A percentile compares a stretch with the other conserved stretches of the same genome.
Conservation (phyloP, 768 basidiomycete species). For the Phanerodontia chrysosporium region DNA sequence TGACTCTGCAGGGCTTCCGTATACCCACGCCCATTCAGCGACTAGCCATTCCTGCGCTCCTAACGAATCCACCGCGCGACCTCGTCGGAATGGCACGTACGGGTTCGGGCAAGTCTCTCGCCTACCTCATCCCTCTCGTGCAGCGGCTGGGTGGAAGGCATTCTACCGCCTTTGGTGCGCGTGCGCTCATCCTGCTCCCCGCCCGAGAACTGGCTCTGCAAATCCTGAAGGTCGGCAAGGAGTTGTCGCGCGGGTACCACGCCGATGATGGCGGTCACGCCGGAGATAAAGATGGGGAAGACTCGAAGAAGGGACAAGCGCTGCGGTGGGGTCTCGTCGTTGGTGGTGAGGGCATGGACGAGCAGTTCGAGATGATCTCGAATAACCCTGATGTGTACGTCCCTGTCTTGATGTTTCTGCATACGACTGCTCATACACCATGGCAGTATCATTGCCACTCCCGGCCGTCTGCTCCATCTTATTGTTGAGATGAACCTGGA, state of each 20-base stretch:
- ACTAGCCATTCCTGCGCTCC: slow-evolving; percentile 78
- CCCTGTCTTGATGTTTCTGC: neutral
- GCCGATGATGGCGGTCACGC: slow-evolving; percentile 58
- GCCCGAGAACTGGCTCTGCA: slow-evolving; percentile 94
- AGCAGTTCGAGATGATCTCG: slow-evolving; percentile 94
- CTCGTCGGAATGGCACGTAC: slow-evolving; percentile 98
- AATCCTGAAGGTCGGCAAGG: slow-evolving; percentile 91
- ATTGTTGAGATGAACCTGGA: slow-evolving; percentile 96
- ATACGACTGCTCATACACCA: slow-evolving; percentile 5
- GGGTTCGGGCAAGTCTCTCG: slow-evolving; percentile 95
- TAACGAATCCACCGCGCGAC: slow-evolving; percentile 82
- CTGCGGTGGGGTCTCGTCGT: slow-evolving; percentile 93
- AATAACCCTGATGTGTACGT: slow-evolving; percentile 93
- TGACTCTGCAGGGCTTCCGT: slow-evolving; percentile 90
- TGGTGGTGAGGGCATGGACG: slow-evolving; percentile 92
- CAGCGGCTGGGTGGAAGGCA: slow-evolving; percentile 83
- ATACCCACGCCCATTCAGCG: slow-evolving; percentile 97
- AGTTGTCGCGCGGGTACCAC: slow-evolving; percentile 81
- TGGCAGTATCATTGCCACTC: slow-evolving; percentile 90
- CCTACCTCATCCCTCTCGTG: slow-evolving; percentile 90
- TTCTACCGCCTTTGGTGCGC: slow-evolving; percentile 72
- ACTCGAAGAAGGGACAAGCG: slow-evolving; percentile 51
- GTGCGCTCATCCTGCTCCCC: slow-evolving; percentile 86
- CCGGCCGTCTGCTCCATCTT: slow-evolving; percentile 94
- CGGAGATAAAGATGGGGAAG: slow-evolving; percentile 49